A percentile compares a stretch with the other conserved stretches of the same genome.
phyloP scores from a whole-genome alignment of 768 basidiomycete species.

The Boletus huronensis region DNA sequence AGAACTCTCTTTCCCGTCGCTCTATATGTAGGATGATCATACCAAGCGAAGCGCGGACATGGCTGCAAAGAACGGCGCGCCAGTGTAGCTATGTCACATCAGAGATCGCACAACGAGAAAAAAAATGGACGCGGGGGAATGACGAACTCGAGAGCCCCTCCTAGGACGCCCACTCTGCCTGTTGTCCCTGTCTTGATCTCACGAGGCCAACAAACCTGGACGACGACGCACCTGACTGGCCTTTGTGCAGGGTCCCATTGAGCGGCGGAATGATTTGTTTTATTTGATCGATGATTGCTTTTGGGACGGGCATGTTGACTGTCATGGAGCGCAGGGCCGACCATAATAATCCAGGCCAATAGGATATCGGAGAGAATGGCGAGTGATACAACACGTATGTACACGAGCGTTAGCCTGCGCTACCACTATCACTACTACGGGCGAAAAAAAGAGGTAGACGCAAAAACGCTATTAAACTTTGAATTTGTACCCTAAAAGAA shows the following conservation, averaged over 20 bases:
- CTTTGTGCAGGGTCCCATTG: slow-evolving; percentile 86
- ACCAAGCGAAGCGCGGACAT: slow-evolving; percentile 88
- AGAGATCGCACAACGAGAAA: not conserved
- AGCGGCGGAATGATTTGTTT: slow-evolving; percentile 88
- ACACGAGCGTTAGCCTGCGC: slow-evolving; percentile 16
- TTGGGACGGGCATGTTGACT: slow-evolving; percentile 57
- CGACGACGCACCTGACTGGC: slow-evolving; percentile 71
- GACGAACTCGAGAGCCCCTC: slow-evolving; percentile 88
- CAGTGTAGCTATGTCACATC: slow-evolving; percentile 76
- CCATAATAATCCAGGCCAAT: slow-evolving; percentile 7
- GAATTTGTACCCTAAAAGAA: slow-evolving; percentile 22
- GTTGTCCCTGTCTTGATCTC: slow-evolving; percentile 1
- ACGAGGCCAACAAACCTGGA: not conserved
- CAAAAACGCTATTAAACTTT: slow-evolving; percentile 25
- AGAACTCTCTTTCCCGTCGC: not conserved
- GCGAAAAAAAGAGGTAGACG: slow-evolving; percentile 10
- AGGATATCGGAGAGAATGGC: slow-evolving; percentile 14
- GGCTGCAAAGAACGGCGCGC: slow-evolving; percentile 94
- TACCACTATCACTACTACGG: too few relatives aligned
- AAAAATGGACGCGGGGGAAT: too few relatives aligned
- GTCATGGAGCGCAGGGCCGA: too few relatives aligned
- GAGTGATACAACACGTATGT: slow-evolving; percentile 28
- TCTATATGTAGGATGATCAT: not conserved
- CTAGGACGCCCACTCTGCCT: slow-evolving; percentile 91
- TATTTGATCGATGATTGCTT: slow-evolving; percentile 62